phyloP scores from a whole-genome alignment of 345 rosid species.

The Toxicodendron radicans region DNA sequence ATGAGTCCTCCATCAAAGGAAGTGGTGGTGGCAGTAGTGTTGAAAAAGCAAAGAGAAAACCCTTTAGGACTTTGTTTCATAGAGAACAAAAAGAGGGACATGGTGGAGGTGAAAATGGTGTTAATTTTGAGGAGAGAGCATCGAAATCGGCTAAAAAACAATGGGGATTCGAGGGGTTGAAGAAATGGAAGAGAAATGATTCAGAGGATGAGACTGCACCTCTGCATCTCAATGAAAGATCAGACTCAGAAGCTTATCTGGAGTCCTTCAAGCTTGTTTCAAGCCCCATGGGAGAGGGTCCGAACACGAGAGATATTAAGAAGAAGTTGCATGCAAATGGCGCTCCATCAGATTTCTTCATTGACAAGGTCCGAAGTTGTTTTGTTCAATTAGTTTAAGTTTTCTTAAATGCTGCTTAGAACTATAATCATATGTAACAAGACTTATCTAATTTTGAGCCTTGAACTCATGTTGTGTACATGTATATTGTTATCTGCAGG shows the following conservation, averaged over 20 bases:
- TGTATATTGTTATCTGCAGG: constrained; percentile 33
- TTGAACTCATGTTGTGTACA: constrained; percentile 12
- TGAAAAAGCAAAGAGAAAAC: constrained; percentile 49
- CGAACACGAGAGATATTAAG: constrained; percentile 64
- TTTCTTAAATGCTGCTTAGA: not conserved
- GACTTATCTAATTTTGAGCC: not conserved
- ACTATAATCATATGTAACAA: no score
- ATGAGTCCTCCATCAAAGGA: constrained; percentile 32
- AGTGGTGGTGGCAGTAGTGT: constrained; percentile 22
- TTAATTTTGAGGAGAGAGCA: constrained; percentile 32
- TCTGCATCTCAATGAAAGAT: constrained; percentile 54
- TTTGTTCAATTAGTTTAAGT: no score
- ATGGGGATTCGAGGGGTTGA: constrained; percentile 68
- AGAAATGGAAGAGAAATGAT: constrained; percentile 63
- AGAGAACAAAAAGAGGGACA: constrained; percentile 35
- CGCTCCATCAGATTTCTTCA: constrained; percentile 69
- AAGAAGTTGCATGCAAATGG: constrained; percentile 63
- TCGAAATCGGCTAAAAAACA: constrained; percentile 53
- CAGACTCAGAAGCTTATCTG: constrained; percentile 39
- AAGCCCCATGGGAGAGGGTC: constrained; percentile 58
- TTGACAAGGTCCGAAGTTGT: constrained; percentile 50
- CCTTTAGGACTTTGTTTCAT: constrained; percentile 47
- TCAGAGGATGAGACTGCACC: constrained; percentile 66
- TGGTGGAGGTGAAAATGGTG: constrained; percentile 16
- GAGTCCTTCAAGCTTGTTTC: constrained; percentile 36